Base-by-base conservation (phyloP, 352 stramenopile species). In the Globisporangium solare region DNA sequence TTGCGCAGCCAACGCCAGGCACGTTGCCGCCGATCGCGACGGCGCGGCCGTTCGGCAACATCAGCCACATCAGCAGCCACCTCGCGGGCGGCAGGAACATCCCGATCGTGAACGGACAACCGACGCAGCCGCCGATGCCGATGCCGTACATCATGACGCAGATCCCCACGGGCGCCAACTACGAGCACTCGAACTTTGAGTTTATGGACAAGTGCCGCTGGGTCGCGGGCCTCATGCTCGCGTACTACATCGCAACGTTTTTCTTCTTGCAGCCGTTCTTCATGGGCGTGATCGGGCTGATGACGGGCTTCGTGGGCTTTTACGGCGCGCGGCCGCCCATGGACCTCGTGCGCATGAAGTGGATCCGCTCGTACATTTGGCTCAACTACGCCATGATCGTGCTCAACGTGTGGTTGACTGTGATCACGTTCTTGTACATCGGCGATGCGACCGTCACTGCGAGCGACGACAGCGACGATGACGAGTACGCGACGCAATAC, bases 231-330 rank as follows among this genome's bases (percentile, higher is more conserved):
- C 65, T 76, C 51, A 81, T 91, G 69, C 68, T 91, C 47, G 66
- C 62, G 51, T 91, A 91, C 56, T 91, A 91, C 64, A 51, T 75
- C 14, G 67, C 51, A 21, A 88, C 81, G 40, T 82, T 88, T 47
- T 64, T 91, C 64, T 89, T 91, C 58, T 42, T 88, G 46, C 81
- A 91, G 61, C 81, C 81, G 27, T 86, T 89, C 52, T 58, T 88
- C 40, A 50, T 89, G n/a, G 76, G 76, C 21, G 67, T 68, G 27
- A 18, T 83, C 27, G 81, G 81, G 53, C 54, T 89, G 31, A 32
- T 84, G 47, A 89, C 81, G 47, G 76, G 66, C 31, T 83, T 91
- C 50, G 62, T 88, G 14, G 81, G 81, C 14, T 86, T 80, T 67
- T 75, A 80, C 49, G 76, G 79, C 35, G 68, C 76, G 17, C 74